These are phyloP conservation scores for Wickerhamomyces rabaulensis DNA, from an alignment of 805 yeast genomes.

Conservation along the genomic window DNA sequence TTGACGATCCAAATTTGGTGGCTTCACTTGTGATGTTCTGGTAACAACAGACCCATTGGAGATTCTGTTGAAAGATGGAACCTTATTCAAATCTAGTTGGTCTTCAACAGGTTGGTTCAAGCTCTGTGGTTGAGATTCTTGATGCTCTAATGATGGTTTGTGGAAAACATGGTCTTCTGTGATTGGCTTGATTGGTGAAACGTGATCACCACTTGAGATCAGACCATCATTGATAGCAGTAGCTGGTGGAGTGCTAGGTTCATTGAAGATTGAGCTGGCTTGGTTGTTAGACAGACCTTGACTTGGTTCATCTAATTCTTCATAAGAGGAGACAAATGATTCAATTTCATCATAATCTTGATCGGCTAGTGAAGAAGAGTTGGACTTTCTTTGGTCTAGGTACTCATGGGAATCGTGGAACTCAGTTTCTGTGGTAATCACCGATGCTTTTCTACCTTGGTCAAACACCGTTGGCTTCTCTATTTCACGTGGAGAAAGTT, in stretches of 20 bases:
- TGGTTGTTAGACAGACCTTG: slow-evolving; percentile 4
- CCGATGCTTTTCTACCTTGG: background rate
- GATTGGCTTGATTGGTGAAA: slow-evolving; percentile 23
- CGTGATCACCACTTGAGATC: slow-evolving; percentile 23
- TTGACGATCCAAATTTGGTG: slow-evolving; percentile 6
- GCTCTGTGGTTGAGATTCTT: background rate
- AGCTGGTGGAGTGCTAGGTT: slow-evolving; percentile 23
- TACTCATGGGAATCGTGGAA: background rate
- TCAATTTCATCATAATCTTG: slow-evolving; percentile 22
- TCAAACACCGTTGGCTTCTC: background rate
- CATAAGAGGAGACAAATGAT: slow-evolving; percentile 23
- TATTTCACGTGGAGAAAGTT: background rate
- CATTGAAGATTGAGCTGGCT: slow-evolving; percentile 12
- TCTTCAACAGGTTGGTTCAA: background rate
- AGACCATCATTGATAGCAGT: slow-evolving; percentile 12
- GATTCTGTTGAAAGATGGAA: slow-evolving; percentile 19
- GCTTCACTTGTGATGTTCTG: background rate
- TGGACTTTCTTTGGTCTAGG: background rate
- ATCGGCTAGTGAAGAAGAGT: background rate
- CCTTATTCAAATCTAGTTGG: slow-evolving; percentile 13
- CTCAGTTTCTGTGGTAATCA: background rate
- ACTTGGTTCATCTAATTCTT: slow-evolving; percentile 10
- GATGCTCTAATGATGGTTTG: background rate
- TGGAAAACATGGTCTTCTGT: slow-evolving; percentile 8
- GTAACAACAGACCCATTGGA: slow-evolving; percentile 15